Evolutionary conservation across 225 moss, liverwort and hornwort species (phyloP).

Genomic region (Sphagnum contortum): DNA sequence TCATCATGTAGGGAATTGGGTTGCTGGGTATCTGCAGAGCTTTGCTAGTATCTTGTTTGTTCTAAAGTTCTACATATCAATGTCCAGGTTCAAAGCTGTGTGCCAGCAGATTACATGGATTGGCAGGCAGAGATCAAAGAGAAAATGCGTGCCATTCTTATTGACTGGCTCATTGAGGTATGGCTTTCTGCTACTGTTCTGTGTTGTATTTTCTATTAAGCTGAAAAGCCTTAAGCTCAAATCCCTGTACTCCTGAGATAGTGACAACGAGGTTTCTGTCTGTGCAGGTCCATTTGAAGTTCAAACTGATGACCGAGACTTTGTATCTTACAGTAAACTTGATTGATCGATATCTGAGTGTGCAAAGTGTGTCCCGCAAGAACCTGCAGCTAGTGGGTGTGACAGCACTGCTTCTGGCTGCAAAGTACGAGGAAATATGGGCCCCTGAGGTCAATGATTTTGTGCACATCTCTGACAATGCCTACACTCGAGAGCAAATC

Average conservation of each 20-base stretch:
- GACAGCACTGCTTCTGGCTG: constrained; percentile 89
- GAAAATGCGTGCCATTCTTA: constrained; percentile 86
- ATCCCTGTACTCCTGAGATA: too few relatives aligned
- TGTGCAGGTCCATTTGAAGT: too few relatives aligned
- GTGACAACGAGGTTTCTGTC: too few relatives aligned
- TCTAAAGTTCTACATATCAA: too few relatives aligned
- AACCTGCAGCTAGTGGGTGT: constrained; percentile 86
- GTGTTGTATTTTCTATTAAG: too few relatives aligned
- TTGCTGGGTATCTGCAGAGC: too few relatives aligned
- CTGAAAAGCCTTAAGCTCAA: too few relatives aligned
- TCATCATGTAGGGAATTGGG: too few relatives aligned
- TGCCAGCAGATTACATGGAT: constrained; percentile 73
- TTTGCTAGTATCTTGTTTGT: too few relatives aligned
- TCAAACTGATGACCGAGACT: constrained; percentile 9
- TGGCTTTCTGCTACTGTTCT: too few relatives aligned
- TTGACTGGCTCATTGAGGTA: constrained; percentile 95
- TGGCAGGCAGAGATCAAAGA: constrained; percentile 84
- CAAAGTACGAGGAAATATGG: constrained; percentile 94
- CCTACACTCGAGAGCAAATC: constrained; percentile 7
- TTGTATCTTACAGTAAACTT: constrained; percentile 77
- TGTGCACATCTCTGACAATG: constrained; percentile 7
- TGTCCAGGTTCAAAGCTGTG: constrained; percentile 53
- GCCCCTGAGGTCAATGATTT: constrained; percentile 27
- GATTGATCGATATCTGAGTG: constrained; percentile 67
- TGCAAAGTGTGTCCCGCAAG: constrained; percentile 64